These are phyloP conservation scores for Chalciporus pseudorubinellus DNA, from an alignment of 768 basidiomycete species.

Conservation along the genomic window DNA sequence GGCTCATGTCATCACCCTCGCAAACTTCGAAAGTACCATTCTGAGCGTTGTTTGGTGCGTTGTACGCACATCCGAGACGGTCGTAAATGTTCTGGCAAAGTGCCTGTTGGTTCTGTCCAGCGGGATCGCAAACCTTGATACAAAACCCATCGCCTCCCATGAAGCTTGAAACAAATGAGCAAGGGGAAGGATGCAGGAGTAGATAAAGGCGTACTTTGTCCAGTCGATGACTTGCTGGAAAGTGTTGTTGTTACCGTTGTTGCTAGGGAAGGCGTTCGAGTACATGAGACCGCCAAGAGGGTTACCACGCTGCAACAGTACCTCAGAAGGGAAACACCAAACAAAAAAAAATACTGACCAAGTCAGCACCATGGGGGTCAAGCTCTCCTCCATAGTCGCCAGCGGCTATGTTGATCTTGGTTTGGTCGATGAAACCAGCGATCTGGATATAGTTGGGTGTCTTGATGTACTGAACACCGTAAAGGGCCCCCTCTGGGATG, in stretches of 20 bases:
- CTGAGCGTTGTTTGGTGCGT: constrained; percentile 62
- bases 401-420: constrained; percentile 47
- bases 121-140: constrained; percentile 69
- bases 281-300: constrained; percentile 71
- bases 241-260: constrained; percentile 38
- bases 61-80: constrained; percentile 72
- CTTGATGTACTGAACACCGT: constrained; percentile 61
- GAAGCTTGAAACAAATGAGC: constrained; percentile 49
- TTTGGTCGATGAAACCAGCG: constrained; percentile 65
- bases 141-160: constrained; percentile 67
- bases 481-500: constrained; percentile 64
- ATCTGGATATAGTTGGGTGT: constrained; percentile 61
- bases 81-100: constrained; percentile 73
- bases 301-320: constrained; percentile 61
- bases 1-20: constrained; percentile 60
- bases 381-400: constrained; percentile 74
- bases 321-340: constrained; percentile 6
- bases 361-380: constrained; percentile 73
- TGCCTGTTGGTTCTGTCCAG: constrained; percentile 41
- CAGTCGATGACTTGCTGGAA: constrained; percentile 63
- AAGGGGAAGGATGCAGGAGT: neutral
- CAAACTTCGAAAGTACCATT: constrained; percentile 64
- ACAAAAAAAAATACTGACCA: constrained; percentile 33
- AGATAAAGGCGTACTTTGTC: constrained; percentile 50
- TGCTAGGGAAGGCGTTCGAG: constrained; percentile 53